Evolutionary conservation across 345 rosid species (phyloP).

Genomic region (Citrus australasica): DNA sequence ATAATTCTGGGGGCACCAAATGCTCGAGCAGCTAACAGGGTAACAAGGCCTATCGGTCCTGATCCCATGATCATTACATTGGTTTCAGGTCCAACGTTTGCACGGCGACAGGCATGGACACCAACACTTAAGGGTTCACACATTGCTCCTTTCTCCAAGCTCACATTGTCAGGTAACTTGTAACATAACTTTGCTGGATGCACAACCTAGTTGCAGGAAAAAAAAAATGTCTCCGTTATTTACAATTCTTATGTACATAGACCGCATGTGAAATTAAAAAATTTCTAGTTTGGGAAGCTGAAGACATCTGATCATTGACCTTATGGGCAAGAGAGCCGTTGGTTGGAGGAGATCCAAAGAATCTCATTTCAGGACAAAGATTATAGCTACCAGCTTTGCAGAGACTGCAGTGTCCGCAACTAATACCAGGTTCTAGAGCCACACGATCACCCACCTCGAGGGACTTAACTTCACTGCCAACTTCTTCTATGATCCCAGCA

Average conservation of each 20-base stretch:
- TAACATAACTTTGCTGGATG: constrained; percentile 28
- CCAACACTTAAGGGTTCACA: constrained; percentile 75
- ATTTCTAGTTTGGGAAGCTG: not conserved
- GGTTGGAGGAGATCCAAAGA: constrained; percentile 64
- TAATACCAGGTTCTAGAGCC: constrained; percentile 65
- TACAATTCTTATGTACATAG: not conserved
- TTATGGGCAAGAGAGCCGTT: constrained; percentile 65
- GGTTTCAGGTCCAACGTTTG: constrained; percentile 45
- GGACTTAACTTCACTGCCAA: constrained; percentile 49
- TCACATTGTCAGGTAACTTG: constrained; percentile 54
- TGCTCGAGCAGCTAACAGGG: constrained; percentile 58
- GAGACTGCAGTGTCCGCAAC: constrained; percentile 41
- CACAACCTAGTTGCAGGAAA: constrained; percentile 39
- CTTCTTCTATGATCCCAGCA: constrained; percentile 64
- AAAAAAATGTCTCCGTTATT: not conserved
- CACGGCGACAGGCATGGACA: constrained; percentile 58
- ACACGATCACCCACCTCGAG: constrained; percentile 51
- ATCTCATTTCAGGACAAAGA: constrained; percentile 63
- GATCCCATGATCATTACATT: constrained; percentile 54
- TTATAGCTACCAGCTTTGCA: constrained; percentile 66
- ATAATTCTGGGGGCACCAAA: constrained; percentile 52
- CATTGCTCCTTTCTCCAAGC: constrained; percentile 74
- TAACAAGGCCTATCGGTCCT: constrained; percentile 64
- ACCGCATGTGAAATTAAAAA: not conserved
- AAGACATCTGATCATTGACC: constrained; percentile 23